These are phyloP conservation scores for Fusarium sp. DNA, from an alignment of 2,329 filamentous ascomycete genomes.

Conservation along the genomic window DNA sequence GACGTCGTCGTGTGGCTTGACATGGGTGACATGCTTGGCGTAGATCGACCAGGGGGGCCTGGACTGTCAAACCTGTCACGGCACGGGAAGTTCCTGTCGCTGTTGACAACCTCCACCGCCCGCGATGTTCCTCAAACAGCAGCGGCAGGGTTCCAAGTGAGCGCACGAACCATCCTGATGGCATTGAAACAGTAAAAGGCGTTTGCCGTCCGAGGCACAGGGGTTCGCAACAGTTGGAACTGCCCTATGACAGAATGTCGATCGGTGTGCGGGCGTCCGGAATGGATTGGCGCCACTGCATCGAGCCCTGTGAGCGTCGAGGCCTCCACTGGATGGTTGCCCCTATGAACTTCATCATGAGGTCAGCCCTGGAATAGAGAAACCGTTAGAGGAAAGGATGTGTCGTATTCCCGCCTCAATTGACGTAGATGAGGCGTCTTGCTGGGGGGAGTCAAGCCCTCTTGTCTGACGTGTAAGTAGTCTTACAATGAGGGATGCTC, in stretches of 20 bases:
- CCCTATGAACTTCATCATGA: not conserved
- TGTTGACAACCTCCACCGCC: conserved; percentile 11
- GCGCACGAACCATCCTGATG: not conserved
- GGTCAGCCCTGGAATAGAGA: not conserved
- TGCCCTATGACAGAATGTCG: not conserved
- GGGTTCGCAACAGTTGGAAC: not conserved
- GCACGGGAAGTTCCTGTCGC: conserved; percentile 23
- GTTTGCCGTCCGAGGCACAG: conserved; percentile 4
- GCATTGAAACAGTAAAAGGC: conserved; percentile 10
- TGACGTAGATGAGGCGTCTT: conserved; percentile 16
- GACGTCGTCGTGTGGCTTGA: conserved; percentile 11
- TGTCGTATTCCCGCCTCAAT: not conserved
- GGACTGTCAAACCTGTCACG: conserved; percentile 34
- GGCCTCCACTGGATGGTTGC: not conserved
- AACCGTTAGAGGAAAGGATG: conserved; percentile 1
- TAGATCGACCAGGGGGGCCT: conserved; percentile 33
- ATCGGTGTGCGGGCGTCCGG: not conserved
- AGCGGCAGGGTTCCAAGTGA: not conserved
- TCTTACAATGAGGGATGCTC: not conserved
- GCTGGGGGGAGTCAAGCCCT: not conserved
- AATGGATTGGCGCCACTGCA: conserved; percentile 23
- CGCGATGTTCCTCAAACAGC: not conserved
- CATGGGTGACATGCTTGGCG: conserved; percentile 26
- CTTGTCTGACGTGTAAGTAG: not conserved
- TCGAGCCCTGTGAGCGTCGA: not conserved